A percentile compares a stretch with the other conserved stretches of the same genome.
Evolutionary conservation across 805 yeast species (phyloP).

Genomic region (Cyberlindnera mrakii): DNA sequence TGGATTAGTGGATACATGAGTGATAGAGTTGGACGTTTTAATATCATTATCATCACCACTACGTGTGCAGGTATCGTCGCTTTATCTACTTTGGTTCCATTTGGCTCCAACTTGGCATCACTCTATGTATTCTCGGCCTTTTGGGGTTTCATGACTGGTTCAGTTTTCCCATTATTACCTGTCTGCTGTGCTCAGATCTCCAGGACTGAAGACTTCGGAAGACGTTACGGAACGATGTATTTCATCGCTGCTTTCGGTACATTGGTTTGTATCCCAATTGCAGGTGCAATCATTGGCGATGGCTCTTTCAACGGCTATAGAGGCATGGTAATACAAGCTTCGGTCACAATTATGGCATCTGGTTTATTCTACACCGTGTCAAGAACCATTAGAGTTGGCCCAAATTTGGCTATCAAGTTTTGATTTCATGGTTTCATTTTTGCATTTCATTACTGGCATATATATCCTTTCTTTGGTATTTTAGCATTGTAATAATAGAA

Average conservation of each 20-base stretch:
- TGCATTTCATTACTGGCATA: too few species aligned
- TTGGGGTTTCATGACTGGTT: conserved; percentile 48
- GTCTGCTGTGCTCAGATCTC: conserved; percentile 53
- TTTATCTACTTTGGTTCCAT: conserved; percentile 32
- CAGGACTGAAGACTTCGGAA: conserved; percentile 44
- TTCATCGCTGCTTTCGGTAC: conserved; percentile 49
- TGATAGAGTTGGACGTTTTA: conserved; percentile 39
- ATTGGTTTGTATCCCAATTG: conserved; percentile 40
- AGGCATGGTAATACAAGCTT: conserved; percentile 1
- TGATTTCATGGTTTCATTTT: not conserved
- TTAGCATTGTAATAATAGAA: too few species aligned
- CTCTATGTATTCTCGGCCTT: conserved; percentile 35
- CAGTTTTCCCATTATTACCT: conserved; percentile 29
- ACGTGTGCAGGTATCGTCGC: conserved; percentile 29
- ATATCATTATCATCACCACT: conserved; percentile 33
- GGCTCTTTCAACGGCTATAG: conserved; percentile 5
- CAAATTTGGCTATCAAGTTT: not conserved
- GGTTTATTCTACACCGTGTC: conserved; percentile 1
- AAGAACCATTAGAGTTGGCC: conserved; percentile 1
- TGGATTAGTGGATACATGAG: conserved; percentile 28
- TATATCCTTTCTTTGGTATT: too few species aligned
- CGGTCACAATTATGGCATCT: conserved; percentile 1
- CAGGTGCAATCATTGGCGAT: conserved; percentile 40
- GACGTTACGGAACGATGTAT: conserved; percentile 49
- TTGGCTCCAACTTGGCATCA: conserved; percentile 25